phyloP scores from a whole-genome alignment of 2,329 filamentous ascomycete genomes.

The Mycosphaerella sp. region DNA sequence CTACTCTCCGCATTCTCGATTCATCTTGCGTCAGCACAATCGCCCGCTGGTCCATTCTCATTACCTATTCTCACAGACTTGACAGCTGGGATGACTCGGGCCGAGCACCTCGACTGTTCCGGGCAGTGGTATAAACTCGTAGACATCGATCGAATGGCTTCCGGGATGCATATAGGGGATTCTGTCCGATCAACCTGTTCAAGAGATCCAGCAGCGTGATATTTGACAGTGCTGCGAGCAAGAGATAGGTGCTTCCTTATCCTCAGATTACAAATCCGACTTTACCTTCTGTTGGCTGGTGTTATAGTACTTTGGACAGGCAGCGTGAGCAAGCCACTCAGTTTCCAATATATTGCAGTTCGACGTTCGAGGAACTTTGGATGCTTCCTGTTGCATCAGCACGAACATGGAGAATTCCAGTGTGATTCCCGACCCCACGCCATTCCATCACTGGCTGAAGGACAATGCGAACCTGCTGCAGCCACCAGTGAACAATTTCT shows the following conservation, averaged over 20 bases:
- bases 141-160: too few species aligned
- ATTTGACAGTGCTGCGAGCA: neutral
- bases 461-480: slow-evolving; percentile 86
- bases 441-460: slow-evolving; percentile 52
- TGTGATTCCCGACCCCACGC: slow-evolving; percentile 10
- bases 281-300: too few species aligned
- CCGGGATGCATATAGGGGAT: too few species aligned
- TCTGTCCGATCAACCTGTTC: too few species aligned
- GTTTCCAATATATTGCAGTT: neutral
- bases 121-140: too few species aligned
- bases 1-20: slow-evolving; percentile 10
- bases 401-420: slow-evolving; percentile 6
- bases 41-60: slow-evolving; percentile 12
- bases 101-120: neutral
- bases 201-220: neutral
- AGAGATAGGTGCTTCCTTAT: neutral
- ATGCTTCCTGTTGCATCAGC: neutral
- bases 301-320: neutral
- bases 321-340: neutral
- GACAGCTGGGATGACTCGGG: neutral
- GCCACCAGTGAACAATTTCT: slow-evolving; percentile 95
- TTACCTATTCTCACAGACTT: slow-evolving; percentile 14
- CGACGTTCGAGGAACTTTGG: neutral
- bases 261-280: neutral
- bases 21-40: slow-evolving; percentile 11